Evolutionary conservation across 73 alveolate genomes (phyloP), one percentile per base, ranked within the genome.

Genomic region (Paramecium primaurelia): DNA sequence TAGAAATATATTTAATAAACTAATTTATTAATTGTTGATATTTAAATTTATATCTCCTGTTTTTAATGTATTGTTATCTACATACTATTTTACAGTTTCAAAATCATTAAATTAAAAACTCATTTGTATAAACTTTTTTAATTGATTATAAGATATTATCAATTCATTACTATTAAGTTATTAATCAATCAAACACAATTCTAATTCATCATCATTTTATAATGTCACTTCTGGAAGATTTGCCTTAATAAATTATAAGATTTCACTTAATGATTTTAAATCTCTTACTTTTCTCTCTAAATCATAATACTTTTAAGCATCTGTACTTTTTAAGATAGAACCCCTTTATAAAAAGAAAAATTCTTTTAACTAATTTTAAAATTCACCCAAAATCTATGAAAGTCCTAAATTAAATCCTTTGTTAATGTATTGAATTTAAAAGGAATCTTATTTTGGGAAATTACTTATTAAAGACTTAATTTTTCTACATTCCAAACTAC

Each of bases 91-190:
- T 3, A 80, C 91, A 44, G 18, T 3, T 3, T 49, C 75, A 26
- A 80, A 80, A 22, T 80, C 91, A 32, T 44, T 26, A 80, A 80
- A 80, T 25, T 59, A 16, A 80, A 80, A 80, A 49, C 77, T 45
- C 47, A 26, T 20, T 47, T 80, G 44, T 6, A 80, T 80, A 80
- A 80, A 80, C 37, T 14, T 45, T 36, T 80, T 80, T 25, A 80
- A 80, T 80, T 80, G 38, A 12, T 80, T 44, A 9, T 44, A 80
- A 20, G 71, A 80, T 25, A 42, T 44, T 18, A 20, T 45, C 8
- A 80, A 49, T 45, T 34, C 91, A 80, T 80, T 47, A 26, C 30
- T 47, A 75, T 34, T 38, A 0, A 75, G 16, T 25, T 42, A 10
- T 44, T 40, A 40, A 45, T 80, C 91, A 3, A 45, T 49, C 14